phyloP scores from a whole-genome alignment of 306 rosid genomes.

The Sophora flavescens region DNA sequence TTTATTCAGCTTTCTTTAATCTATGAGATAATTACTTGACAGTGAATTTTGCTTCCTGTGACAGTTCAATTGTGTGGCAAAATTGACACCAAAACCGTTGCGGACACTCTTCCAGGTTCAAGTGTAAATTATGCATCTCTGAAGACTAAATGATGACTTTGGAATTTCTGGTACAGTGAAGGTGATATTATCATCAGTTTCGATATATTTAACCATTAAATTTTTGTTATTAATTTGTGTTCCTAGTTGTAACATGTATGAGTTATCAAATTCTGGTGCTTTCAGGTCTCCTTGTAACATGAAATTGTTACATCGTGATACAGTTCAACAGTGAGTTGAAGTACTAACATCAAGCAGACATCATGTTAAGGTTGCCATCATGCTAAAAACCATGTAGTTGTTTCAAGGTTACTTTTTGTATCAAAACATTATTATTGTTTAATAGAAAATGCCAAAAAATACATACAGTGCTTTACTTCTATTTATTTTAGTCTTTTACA shows the following conservation, averaged over 20 bases:
- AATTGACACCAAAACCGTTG: conserved; percentile 57
- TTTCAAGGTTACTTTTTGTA: conserved; percentile 43
- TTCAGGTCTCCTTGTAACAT: conserved; percentile 58
- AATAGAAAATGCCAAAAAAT: neutral
- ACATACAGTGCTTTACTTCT: neutral
- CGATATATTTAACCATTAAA: conserved; percentile 41
- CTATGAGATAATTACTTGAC: conserved; percentile 31
- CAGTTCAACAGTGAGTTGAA: conserved; percentile 41
- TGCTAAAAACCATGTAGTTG: conserved; percentile 49
- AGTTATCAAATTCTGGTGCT: conserved; percentile 54
- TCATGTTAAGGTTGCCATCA: conserved; percentile 34
- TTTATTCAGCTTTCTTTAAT: neutral
- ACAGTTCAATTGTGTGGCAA: conserved; percentile 84
- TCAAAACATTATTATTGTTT: conserved; percentile 32
- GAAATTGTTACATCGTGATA: conserved; percentile 45
- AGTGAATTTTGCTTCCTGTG: conserved; percentile 43
- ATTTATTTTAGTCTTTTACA: neutral
- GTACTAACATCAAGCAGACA: conserved; percentile 39
- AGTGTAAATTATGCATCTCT: conserved; percentile 42
- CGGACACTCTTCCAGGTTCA: conserved; percentile 63
- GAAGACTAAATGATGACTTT: conserved; percentile 27
- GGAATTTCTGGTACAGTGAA: conserved; percentile 38
- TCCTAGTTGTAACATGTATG: conserved; percentile 43
- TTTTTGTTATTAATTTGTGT: conserved; percentile 28
- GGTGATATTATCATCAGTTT: conserved; percentile 40